phyloP scores from a whole-genome alignment of 2,329 filamentous ascomycete genomes.

The Ceratocystis colombiana region DNA sequence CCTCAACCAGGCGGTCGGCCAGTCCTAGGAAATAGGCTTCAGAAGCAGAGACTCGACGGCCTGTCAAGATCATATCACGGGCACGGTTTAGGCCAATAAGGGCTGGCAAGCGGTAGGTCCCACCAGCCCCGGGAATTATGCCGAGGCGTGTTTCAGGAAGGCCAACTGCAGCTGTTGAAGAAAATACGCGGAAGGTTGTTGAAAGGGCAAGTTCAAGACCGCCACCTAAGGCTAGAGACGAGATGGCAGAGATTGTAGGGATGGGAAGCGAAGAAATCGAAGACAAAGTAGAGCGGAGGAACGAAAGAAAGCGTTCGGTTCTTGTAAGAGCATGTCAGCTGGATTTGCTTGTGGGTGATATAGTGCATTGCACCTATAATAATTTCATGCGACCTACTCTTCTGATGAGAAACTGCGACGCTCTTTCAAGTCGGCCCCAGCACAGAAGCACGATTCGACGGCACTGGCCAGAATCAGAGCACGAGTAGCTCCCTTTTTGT shows the following conservation, averaged over 20 bases:
- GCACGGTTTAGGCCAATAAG: conserved; percentile 72
- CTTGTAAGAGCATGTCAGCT: conserved; percentile 37
- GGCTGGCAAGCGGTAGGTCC: conserved; percentile 74
- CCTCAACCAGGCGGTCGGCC: conserved; percentile 79
- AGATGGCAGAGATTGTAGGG: conserved; percentile 81
- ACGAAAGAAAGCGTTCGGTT: conserved; percentile 65
- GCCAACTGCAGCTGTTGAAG: conserved; percentile 65
- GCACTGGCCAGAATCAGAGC: conserved; percentile 77
- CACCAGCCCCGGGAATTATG: conserved; percentile 90
- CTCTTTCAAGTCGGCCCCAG: conserved; percentile 91
- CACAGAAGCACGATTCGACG: conserved; percentile 80
- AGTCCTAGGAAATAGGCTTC: conserved; percentile 90
- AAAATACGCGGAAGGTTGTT: conserved; percentile 80
- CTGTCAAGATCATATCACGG: conserved; percentile 83
- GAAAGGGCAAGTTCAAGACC: conserved; percentile 86
- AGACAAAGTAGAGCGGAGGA: conserved; percentile 66
- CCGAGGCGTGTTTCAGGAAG: conserved; percentile 86
- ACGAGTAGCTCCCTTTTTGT: conserved; percentile 52
- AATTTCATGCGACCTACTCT: conserved; percentile 48
- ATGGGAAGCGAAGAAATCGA: conserved; percentile 66
- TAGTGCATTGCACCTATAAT: neutral
- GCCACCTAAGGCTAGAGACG: conserved; percentile 78
- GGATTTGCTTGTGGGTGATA: neutral
- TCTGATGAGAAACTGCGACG: conserved; percentile 62
- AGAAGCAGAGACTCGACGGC: conserved; percentile 67